phyloP scores from a whole-genome alignment of 2,329 filamentous ascomycete genomes.

The Stenocarpella maydis region DNA sequence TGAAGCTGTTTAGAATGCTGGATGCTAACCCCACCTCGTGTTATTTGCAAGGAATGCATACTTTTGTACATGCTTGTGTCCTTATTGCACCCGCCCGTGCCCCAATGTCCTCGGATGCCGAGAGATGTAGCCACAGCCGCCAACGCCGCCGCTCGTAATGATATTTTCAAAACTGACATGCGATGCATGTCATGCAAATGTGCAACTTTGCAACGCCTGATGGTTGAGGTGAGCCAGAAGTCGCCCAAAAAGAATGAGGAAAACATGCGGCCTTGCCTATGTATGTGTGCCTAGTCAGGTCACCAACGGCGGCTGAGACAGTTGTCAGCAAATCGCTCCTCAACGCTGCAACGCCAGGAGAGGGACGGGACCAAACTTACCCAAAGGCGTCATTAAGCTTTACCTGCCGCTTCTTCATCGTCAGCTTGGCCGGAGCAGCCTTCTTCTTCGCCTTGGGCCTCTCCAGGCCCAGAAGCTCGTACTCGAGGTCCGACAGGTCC shows the following conservation, averaged over 20 bases:
- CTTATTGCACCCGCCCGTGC: not conserved
- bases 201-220: not conserved
- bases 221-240: not conserved
- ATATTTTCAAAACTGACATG: not conserved
- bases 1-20: not conserved
- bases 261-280: not conserved
- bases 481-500: constrained; percentile 35
- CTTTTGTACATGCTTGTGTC: constrained; percentile 5
- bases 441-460: constrained; percentile 32
- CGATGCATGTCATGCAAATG: not conserved
- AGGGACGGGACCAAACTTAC: not conserved
- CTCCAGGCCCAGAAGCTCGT: constrained; percentile 35
- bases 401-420: constrained; percentile 23
- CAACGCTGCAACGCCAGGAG: not conserved
- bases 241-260: not conserved
- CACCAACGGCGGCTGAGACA: constrained; percentile 28
- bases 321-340: not conserved
- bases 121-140: constrained; percentile 4
- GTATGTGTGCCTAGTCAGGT: not conserved
- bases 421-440: constrained; percentile 7
- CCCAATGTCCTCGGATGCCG: not conserved
- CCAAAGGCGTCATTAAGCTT: constrained; percentile 35
- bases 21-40: not conserved
- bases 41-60: constrained; percentile 6
- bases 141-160: constrained; percentile 17